Evolutionary conservation across 306 rosid genomes (phyloP), one percentile per base, ranked within the genome.

Genomic region (Potentilla sterilis): DNA sequence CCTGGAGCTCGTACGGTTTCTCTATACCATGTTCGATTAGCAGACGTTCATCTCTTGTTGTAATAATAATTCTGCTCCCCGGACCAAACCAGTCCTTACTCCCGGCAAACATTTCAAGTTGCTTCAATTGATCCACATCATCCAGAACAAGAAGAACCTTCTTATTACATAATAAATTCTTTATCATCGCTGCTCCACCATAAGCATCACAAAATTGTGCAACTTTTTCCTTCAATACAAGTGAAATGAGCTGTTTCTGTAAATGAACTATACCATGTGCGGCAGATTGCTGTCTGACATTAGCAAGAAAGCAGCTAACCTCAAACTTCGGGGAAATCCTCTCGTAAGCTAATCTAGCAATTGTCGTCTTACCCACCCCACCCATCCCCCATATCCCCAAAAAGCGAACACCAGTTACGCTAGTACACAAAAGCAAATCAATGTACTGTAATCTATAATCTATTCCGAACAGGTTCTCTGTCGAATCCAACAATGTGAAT

Each of bases 251-350:
- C n/a, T 52, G 59, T 52, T 52, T 52, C 8, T 52, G 59, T n/a
- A 52, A 24, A 52, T 52, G 59, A 52, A 52, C 59, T 7, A 19
- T 52, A 52, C 59, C 28, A 7, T 8, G 28, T 7, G 4, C 9
- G 0, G 59, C 24, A 0, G 59, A 52, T 19, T 52, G 34, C 16
- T 77, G 75, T 35, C 75, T 46, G 28, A 77, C 75, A n/a, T 77
- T n/a, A 2, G 75, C 49, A 40, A 77, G 48, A 48, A 77, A 77
- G 75, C 75, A 51, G 15, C 72, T 62, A 77, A 37, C 69, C 32
- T 77, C 68, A 35, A 40, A 77, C 46, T 77, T 22, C 3, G 19
- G 44, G 4, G 32, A 52, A 5, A 55, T 69, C 54, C 41, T 46
- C 46, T 69, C 57, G 3, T 68, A 77, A 55, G n/a, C 35, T 5